These are phyloP conservation scores for Gossypium stocksii DNA, from an alignment of 345 rosid genomes.

Conservation along the genomic window DNA sequence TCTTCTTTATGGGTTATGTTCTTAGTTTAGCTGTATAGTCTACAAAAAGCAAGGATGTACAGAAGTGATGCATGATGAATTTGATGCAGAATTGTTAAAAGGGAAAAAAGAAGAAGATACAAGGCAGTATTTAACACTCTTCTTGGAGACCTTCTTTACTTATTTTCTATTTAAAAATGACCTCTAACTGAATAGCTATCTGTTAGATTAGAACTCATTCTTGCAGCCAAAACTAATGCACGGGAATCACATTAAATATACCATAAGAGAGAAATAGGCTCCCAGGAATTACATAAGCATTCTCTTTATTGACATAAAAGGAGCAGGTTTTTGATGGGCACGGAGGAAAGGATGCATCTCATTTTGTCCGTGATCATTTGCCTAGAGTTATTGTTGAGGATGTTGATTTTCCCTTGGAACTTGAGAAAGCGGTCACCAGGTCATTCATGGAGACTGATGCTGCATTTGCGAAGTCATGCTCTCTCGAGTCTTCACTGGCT, in stretches of 20 bases:
- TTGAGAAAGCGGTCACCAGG: slow-evolving; percentile 58
- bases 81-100: not conserved
- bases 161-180: not conserved
- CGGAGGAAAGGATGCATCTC: slow-evolving; percentile 71
- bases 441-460: slow-evolving; percentile 75
- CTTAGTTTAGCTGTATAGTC: not conserved
- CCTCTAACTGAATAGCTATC: not conserved
- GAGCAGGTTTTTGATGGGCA: slow-evolving; percentile 85
- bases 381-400: slow-evolving; percentile 76
- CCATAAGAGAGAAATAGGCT: not conserved
- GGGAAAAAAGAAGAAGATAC: not conserved
- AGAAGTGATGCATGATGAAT: not conserved
- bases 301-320: slow-evolving; percentile 7
- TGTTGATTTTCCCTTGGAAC: slow-evolving; percentile 63
- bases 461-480: slow-evolving; percentile 57
- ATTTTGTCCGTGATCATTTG: slow-evolving; percentile 68
- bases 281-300: not conserved
- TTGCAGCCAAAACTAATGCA: not conserved
- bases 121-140: not conserved
- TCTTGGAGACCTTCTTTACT: no score
- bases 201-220: not conserved
- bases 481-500: slow-evolving; percentile 39
- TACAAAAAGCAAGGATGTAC: not conserved
- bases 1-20: not conserved
- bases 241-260: not conserved